A percentile compares a stretch with the other conserved stretches of the same genome.
Evolutionary conservation across 2,329 filamentous ascomycete genomes (phyloP).

Genomic region (Fusarium miscanthi): DNA sequence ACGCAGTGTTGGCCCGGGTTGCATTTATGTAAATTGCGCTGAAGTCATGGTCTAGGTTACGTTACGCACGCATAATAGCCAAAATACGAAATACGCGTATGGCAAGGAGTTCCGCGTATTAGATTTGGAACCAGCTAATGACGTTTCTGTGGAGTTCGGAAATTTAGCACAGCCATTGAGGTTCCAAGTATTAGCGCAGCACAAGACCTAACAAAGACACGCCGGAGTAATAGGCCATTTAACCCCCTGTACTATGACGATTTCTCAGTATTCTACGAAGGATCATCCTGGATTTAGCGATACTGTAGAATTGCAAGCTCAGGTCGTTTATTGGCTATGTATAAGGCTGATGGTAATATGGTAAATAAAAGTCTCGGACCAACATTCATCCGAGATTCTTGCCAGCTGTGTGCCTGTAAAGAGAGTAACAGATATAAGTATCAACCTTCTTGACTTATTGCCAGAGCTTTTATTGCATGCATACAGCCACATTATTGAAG

Average conservation of each 20-base stretch:
- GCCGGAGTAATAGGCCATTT: rapidly evolving
- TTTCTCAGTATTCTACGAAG: too few species aligned
- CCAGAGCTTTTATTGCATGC: too few species aligned
- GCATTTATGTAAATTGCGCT: neutral
- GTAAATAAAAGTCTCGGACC: rapidly evolving
- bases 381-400: too few species aligned
- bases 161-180: rapidly evolving
- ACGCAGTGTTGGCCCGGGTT: neutral
- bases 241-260: too few species aligned
- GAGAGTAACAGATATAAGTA: neutral
- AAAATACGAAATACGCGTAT: neutral
- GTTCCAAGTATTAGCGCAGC: neutral
- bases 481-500: too few species aligned
- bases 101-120: neutral
- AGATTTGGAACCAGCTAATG: neutral
- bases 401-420: too few species aligned
- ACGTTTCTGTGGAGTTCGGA: neutral
- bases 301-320: too few species aligned
- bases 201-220: neutral
- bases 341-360: rapidly evolving
- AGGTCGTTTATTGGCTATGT: too few species aligned
- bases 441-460: neutral
- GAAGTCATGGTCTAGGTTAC: neutral
- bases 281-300: rapidly evolving
- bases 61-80: neutral